These are phyloP conservation scores for Xylaria sp. DNA, from an alignment of 2,329 filamentous ascomycete genomes.

Conservation along the genomic window DNA sequence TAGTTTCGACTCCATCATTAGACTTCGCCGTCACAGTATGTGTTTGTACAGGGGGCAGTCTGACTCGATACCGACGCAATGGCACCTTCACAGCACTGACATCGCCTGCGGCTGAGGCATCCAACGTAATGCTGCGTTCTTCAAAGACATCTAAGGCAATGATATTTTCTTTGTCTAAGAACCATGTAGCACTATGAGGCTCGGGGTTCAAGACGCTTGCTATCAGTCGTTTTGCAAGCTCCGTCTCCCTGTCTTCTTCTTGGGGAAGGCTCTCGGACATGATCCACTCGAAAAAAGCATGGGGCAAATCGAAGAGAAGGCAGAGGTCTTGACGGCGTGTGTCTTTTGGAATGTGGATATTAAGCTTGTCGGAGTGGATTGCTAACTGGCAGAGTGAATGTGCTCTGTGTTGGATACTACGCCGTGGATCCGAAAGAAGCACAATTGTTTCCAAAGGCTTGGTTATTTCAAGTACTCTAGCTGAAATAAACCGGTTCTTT, in stretches of 20 bases:
- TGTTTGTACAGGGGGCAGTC: no score
- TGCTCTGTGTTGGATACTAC: no score
- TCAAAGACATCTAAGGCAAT: neutral
- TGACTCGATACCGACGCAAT: no score
- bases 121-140: neutral
- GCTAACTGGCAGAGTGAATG: neutral
- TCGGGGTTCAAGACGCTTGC: neutral
- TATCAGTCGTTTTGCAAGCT: constrained; percentile 1
- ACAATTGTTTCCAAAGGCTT: no score
- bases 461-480: no score
- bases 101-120: neutral
- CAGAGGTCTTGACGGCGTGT: neutral
- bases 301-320: neutral
- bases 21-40: neutral
- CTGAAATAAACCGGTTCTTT: no score
- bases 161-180: neutral
- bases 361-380: neutral
- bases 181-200: neutral
- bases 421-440: no score
- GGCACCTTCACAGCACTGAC: neutral
- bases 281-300: constrained; percentile 1
- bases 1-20: neutral
- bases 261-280: neutral
- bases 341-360: neutral
- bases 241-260: neutral